These are phyloP conservation scores for Kwoniella pini DNA, from an alignment of 768 basidiomycete species.

Conservation along the genomic window DNA sequence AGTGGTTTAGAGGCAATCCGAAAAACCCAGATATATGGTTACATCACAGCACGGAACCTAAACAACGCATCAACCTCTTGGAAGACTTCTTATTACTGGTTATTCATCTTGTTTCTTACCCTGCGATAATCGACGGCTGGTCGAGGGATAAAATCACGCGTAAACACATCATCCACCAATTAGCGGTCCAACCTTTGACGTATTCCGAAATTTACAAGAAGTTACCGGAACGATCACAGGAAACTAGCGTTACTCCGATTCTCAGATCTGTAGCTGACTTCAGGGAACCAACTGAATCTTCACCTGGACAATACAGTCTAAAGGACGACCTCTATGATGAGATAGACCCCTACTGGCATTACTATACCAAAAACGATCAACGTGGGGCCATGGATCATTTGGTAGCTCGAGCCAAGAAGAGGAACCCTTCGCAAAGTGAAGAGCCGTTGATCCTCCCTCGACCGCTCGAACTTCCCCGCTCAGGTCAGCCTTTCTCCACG, in stretches of 20 bases:
- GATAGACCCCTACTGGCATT: conserved; percentile 93
- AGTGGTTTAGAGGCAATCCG: conserved; percentile 66
- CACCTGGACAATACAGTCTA: conserved; percentile 84
- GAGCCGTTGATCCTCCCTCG: conserved; percentile 77
- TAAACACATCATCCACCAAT: conserved; percentile 84
- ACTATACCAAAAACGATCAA: conserved; percentile 89
- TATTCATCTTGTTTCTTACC: conserved; percentile 82
- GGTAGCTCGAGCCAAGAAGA: conserved; percentile 68
- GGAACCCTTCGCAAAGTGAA: conserved; percentile 58
- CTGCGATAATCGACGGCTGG: conserved; percentile 70
- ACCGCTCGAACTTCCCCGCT: conserved; percentile 62
- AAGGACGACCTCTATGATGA: conserved; percentile 79
- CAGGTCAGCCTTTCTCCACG: conserved; percentile 67
- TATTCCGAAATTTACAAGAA: conserved; percentile 90
- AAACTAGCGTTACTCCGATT: conserved; percentile 79
- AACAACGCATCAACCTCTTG: conserved; percentile 62
- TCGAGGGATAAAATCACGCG: conserved; percentile 66
- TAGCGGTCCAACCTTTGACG: conserved; percentile 81
- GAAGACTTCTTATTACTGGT: conserved; percentile 88
- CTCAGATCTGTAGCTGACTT: conserved; percentile 78
- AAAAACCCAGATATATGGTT: conserved; percentile 27
- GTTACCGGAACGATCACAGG: conserved; percentile 83
- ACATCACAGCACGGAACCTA: conserved; percentile 27
- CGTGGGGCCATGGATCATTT: conserved; percentile 80
- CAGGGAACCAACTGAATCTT: conserved; percentile 71